Conservation (phyloP, 1,284 basidiomycete genomes). For the Albatrellus sp. region DNA sequence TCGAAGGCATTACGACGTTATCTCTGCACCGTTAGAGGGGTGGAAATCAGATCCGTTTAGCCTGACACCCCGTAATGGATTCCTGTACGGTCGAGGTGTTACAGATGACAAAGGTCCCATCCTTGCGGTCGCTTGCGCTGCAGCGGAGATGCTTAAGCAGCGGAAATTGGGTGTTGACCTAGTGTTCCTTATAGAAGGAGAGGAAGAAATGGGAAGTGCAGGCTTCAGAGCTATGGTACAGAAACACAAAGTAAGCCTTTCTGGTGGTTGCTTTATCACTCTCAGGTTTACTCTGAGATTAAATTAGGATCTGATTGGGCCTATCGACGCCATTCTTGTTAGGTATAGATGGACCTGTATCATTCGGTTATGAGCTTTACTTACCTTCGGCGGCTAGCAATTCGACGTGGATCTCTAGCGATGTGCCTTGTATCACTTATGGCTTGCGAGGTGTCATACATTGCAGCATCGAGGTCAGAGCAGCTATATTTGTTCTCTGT, state of each 20-base stretch:
- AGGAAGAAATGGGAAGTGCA: slow-evolving; percentile 86
- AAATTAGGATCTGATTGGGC: slow-evolving; percentile 60
- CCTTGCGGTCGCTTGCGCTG: slow-evolving; percentile 84
- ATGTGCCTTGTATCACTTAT: slow-evolving; percentile 92
- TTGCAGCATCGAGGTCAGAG: slow-evolving; percentile 55
- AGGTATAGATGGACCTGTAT: slow-evolving; percentile 32
- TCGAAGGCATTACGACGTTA: slow-evolving; percentile 83
- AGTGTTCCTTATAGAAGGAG: slow-evolving; percentile 89
- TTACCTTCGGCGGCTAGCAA: slow-evolving; percentile 39
- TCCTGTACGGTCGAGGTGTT: slow-evolving; percentile 87
- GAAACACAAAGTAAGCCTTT: slow-evolving; percentile 51
- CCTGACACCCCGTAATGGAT: slow-evolving; percentile 79
- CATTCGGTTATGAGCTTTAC: background rate
- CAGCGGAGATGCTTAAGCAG: slow-evolving; percentile 63
- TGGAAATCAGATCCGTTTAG: slow-evolving; percentile 86
- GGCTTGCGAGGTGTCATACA: slow-evolving; percentile 90
- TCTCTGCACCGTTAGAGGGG: slow-evolving; percentile 58
- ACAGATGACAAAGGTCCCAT: slow-evolving; percentile 93
- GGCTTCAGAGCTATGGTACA: slow-evolving; percentile 74
- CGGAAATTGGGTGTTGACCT: slow-evolving; percentile 78
- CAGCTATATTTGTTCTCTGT: too few species aligned
- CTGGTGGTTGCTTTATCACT: background rate
- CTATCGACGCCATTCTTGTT: slow-evolving; percentile 78
- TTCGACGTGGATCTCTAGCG: slow-evolving; percentile 94
- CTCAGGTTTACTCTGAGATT: background rate